Base-by-base conservation (phyloP, 2,329 filamentous ascomycete species). In the Macrophomina tecta region DNA sequence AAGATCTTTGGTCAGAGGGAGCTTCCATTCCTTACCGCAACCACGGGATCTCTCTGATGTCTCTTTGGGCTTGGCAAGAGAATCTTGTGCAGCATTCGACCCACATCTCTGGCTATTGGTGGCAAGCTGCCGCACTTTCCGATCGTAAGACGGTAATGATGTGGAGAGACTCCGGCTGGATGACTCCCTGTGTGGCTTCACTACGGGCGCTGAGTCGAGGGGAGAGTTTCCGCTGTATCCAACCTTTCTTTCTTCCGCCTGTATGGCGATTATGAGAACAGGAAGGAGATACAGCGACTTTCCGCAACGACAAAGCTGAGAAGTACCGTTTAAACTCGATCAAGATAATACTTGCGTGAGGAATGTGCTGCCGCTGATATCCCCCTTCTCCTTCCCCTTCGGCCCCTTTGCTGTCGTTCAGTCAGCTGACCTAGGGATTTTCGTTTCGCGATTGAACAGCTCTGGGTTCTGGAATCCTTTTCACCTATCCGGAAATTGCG, bases 341-440 rank as follows among this genome's bases (percentile, higher is more conserved):
- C 92, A 95, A 95, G 92, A 92, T 94, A 95, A 94, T 93, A 90
- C 92, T 95, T 95, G 92, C 92, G 92, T 94, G 92, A 90, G 92
- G 91, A 94, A 94, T 86, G 92, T 94, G 91, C 91, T 94, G 91
- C 91, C 91, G 91, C 91, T 92, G 88, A 70, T 75, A 34, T 53
- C 74, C 82, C 69, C 80, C 82, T 77, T 79, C 67, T 79, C 74
- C 72, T 71, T 73, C 65, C 69, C 69, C 70, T 67, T 66, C 8
- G 2, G 16, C 65, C 60, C n/a, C 55, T 49, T 52, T 45, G 49
- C 30, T n/a, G 42, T 38, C 11, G 58, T 62, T 48, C 58, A 38
- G 28, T 38, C 30, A 67, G 75, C 77, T 79, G 69, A 79, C 75
- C 70, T 53, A 75, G 77, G 75, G 70, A 64, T 62, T 68, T 72